Percentiles rank a stretch among this genome's conserved stretches.
phyloP scores from a whole-genome alignment of 2,329 filamentous ascomycete genomes.

The Cercospora sesami region DNA sequence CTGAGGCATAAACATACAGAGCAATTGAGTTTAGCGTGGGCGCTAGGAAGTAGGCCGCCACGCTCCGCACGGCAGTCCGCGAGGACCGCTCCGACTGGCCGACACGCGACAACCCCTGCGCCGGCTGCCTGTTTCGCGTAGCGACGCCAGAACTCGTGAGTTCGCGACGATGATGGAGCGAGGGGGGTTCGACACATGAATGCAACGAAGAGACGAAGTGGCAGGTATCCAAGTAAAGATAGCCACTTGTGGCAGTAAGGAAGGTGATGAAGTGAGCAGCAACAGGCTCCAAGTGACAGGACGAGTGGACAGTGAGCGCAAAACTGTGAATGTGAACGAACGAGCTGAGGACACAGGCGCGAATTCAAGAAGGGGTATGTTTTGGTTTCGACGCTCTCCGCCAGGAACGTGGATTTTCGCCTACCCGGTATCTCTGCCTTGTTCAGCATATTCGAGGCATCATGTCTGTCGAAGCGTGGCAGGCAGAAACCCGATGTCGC shows the following conservation, averaged over 20 bases:
- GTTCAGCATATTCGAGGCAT: background rate
- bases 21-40: background rate
- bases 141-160: conserved; percentile 10
- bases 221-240: background rate
- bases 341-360: background rate
- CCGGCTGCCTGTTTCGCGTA: conserved; percentile 6
- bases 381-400: too few species aligned
- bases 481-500: background rate
- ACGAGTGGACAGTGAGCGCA: too few species aligned
- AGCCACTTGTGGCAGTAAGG: background rate
- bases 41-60: background rate
- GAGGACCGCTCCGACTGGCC: conserved; percentile 3
- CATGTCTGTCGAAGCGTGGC: background rate
- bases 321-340: background rate
- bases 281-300: too few species aligned
- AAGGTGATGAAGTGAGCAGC: background rate
- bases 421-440: too few species aligned
- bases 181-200: too few species aligned
- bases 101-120: background rate
- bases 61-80: background rate
- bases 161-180: background rate
- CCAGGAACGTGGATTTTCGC: too few species aligned
- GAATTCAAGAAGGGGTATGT: background rate
- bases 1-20: conserved; percentile 3
- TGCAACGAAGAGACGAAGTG: too few species aligned